Conservation (phyloP, 805 yeast genomes). For the Pichia membranifaciens region DNA sequence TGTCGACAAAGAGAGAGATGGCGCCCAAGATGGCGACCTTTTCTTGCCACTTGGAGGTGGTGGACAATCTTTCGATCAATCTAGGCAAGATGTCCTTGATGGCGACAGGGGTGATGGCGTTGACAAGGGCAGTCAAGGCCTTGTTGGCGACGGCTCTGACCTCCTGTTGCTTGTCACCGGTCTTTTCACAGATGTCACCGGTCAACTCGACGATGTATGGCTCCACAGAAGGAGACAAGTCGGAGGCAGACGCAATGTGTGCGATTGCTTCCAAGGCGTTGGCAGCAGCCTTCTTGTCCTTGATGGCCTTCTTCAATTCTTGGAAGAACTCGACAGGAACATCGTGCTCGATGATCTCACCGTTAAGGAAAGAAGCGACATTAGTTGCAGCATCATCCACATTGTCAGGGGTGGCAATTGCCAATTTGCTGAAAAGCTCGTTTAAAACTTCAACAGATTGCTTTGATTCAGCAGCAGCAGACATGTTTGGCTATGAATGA, state of each 20-base stretch:
- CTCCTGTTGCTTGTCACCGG: conserved; percentile 87
- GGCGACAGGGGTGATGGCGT: conserved; percentile 85
- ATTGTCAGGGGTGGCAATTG: conserved; percentile 81
- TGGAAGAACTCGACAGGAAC: conserved; percentile 85
- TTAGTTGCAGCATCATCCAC: conserved; percentile 82
- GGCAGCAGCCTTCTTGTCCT: conserved; percentile 74
- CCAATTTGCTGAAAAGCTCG: conserved; percentile 87
- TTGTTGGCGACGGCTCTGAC: conserved; percentile 66
- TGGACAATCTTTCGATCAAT: conserved; percentile 59
- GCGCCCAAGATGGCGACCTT: conserved; percentile 87
- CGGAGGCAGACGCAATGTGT: conserved; percentile 77
- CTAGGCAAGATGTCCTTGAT: conserved; percentile 86
- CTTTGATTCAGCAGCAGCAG: conserved; percentile 49
- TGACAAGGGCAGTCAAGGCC: conserved; percentile 73
- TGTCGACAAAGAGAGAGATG: conserved; percentile 80
- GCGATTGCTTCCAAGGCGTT: conserved; percentile 80
- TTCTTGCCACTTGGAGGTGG: conserved; percentile 95
- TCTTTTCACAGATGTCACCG: conserved; percentile 61
- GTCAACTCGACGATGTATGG: conserved; percentile 84
- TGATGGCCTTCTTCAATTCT: conserved; percentile 67
- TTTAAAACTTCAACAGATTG: conserved; percentile 76
- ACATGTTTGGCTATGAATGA: conserved; percentile 7
- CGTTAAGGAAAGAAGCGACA: conserved; percentile 89
- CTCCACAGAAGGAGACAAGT: conserved; percentile 87
- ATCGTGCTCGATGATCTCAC: conserved; percentile 97